Evolutionary conservation across 73 alveolate species (phyloP).

Genomic region (Tetrahymena thermophila): DNA sequence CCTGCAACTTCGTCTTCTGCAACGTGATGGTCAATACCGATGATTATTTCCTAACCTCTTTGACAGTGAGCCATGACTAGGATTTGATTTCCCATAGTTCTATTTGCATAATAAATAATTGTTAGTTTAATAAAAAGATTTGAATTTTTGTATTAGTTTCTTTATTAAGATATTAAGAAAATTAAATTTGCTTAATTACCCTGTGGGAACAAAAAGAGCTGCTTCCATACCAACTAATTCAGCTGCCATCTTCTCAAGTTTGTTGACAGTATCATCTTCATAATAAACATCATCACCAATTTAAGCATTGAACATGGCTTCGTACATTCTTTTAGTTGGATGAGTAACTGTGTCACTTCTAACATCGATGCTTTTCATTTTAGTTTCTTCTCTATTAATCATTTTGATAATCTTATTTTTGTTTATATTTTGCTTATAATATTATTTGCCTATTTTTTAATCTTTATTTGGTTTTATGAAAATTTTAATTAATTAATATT

Average conservation of each 20-base stretch:
- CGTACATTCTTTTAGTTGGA: constrained; percentile 38
- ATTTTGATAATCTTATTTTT: neutral
- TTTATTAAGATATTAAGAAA: too few relatives aligned
- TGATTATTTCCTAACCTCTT: neutral
- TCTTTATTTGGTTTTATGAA: neutral
- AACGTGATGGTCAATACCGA: constrained; percentile 16
- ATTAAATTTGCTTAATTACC: neutral
- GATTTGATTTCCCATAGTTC: neutral
- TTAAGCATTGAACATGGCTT: constrained; percentile 32
- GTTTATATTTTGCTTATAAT: neutral
- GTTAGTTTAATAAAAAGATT: neutral
- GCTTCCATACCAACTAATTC: constrained; percentile 46
- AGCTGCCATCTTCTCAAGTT: constrained; percentile 23
- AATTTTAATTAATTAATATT: neutral
- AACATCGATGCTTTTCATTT: constrained; percentile 19
- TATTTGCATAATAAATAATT: neutral
- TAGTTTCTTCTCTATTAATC: neutral
- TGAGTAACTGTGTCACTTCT: constrained; percentile 50
- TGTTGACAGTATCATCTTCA: constrained; percentile 42
- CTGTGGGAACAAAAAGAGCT: constrained; percentile 44
- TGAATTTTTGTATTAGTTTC: neutral
- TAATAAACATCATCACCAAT: constrained; percentile 46
- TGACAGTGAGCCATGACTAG: neutral
- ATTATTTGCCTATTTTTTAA: neutral
- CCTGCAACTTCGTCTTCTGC: constrained; percentile 35